Evolutionary conservation across 164 flowering plant species (phyloP), one percentile per base, ranked within the genome.

Genomic region (Magnolia officinalis): DNA sequence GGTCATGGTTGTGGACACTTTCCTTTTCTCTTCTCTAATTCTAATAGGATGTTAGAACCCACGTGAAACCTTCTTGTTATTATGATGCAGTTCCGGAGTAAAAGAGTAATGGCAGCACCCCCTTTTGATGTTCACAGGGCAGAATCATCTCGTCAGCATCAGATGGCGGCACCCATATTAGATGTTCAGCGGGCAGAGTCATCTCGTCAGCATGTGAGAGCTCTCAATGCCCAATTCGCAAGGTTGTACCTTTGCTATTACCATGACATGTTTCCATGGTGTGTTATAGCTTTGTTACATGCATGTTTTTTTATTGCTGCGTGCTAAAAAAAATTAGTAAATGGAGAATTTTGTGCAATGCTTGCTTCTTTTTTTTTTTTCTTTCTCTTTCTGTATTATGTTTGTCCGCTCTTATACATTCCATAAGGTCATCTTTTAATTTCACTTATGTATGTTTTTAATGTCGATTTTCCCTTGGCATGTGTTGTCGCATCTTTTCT

Each of bases 141-240:
- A 21, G 90, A 85, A 81, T 88, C 82, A 31, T 89, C 98, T 67
- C 87, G 75, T 37, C 95, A 86, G 87, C 96, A 72, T 75, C 23
- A 83, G 68, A 72, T 86, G 82, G 87, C 71, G 45, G 91, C 87
- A 74, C 83, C 92, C 37, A 72, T 81, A 6, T 85, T 89, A 81
- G 92, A 87, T 81, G 75, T 63, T 55, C 84, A 78, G 67, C 82
- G 84, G 78, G 85, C 88, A 16, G 90, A 85, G 79, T 87, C 81
- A 37, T 88, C 97, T 70, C 87, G 77, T 50, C 97, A 86, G 89
- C 80, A 96, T 82, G 99, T 96, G 75, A 89, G 93, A 84, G 99
- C 98, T 79, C 95, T 96, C 82, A 96, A 96, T 81, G 84, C 86
- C 75, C 97, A 93, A 74, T 96, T 96, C 75, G 97, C 97, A 73